Evolutionary conservation across 768 basidiomycete genomes (phyloP).

Genomic region (Auricularia cornea): DNA sequence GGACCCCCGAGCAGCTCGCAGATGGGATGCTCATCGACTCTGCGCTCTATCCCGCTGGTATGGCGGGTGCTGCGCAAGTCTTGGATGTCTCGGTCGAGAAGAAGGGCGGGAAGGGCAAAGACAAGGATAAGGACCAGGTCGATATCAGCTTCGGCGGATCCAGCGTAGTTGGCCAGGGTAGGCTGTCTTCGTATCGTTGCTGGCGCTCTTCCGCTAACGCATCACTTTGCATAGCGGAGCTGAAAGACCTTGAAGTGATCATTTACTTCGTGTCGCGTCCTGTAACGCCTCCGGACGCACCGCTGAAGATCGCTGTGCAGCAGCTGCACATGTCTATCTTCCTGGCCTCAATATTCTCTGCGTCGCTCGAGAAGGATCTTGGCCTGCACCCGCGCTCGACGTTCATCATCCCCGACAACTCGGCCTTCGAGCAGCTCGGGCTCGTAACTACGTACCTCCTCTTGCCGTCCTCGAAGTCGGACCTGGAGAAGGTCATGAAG

Average conservation of each 20-base stretch:
- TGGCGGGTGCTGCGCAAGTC: slow-evolving; percentile 64
- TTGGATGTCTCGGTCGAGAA: slow-evolving; percentile 57
- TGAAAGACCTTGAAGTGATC: slow-evolving; percentile 54
- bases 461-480: slow-evolving; percentile 63
- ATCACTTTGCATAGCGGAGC: neutral
- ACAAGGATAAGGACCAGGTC: slow-evolving; percentile 19
- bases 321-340: slow-evolving; percentile 83
- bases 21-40: slow-evolving; percentile 76
- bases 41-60: slow-evolving; percentile 60
- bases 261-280: slow-evolving; percentile 87
- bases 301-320: slow-evolving; percentile 72
- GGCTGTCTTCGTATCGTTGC: too few relatives aligned
- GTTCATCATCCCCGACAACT: slow-evolving; percentile 80
- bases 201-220: too few relatives aligned
- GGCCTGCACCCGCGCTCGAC: slow-evolving; percentile 61
- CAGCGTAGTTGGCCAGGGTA: slow-evolving; percentile 61
- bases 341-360: slow-evolving; percentile 83
- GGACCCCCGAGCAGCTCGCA: slow-evolving; percentile 59
- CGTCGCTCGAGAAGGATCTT: slow-evolving; percentile 65
- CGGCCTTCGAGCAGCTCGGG: slow-evolving; percentile 83
- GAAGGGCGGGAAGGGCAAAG: slow-evolving; percentile 31
- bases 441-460: slow-evolving; percentile 85
- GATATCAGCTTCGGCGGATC: slow-evolving; percentile 79
- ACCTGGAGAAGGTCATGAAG: slow-evolving; percentile 75
- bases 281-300: slow-evolving; percentile 72